These are phyloP conservation scores for Tolypocladium endophyticum DNA, from an alignment of 2,329 filamentous ascomycete species.

Conservation along the genomic window DNA sequence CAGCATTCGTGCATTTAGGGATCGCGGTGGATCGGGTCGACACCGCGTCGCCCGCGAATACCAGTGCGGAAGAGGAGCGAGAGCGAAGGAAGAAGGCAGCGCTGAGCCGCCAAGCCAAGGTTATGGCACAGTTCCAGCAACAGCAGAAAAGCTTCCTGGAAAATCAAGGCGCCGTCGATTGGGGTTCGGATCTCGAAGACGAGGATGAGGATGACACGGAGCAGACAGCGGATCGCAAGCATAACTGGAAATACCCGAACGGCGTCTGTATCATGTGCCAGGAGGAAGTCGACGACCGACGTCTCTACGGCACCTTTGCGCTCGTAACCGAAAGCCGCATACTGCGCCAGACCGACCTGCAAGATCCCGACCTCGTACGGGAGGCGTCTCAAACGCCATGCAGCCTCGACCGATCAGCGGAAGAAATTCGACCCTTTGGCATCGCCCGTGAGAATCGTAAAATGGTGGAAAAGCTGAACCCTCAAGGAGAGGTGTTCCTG, in stretches of 20 bases:
- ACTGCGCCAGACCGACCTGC: constrained; percentile 73
- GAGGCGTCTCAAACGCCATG: constrained; percentile 71
- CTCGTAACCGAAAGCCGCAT: constrained; percentile 80
- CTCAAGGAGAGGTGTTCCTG: constrained; percentile 58
- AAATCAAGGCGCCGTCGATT: constrained; percentile 78
- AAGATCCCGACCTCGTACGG: constrained; percentile 72
- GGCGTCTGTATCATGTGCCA: constrained; percentile 95
- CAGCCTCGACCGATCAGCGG: constrained; percentile 77
- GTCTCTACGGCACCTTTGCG: constrained; percentile 87
- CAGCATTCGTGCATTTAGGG: constrained; percentile 51
- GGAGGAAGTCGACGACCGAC: constrained; percentile 83
- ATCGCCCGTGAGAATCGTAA: constrained; percentile 79
- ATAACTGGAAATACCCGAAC: constrained; percentile 74
- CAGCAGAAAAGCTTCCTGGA: constrained; percentile 93
- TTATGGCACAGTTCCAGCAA: constrained; percentile 97
- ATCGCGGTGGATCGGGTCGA: constrained; percentile 70
- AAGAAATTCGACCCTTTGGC: constrained; percentile 77
- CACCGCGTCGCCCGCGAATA: constrained; percentile 68
- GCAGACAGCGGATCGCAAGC: constrained; percentile 52
- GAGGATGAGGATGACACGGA: constrained; percentile 56
- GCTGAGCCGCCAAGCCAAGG: constrained; percentile 75
- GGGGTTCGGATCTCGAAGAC: constrained; percentile 70
- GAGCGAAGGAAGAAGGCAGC: constrained; percentile 87
- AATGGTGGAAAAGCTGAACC: constrained; percentile 64
- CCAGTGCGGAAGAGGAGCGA: constrained; percentile 58